These are phyloP conservation scores for Populus euphratica DNA, from an alignment of 345 rosid species.

Conservation along the genomic window DNA sequence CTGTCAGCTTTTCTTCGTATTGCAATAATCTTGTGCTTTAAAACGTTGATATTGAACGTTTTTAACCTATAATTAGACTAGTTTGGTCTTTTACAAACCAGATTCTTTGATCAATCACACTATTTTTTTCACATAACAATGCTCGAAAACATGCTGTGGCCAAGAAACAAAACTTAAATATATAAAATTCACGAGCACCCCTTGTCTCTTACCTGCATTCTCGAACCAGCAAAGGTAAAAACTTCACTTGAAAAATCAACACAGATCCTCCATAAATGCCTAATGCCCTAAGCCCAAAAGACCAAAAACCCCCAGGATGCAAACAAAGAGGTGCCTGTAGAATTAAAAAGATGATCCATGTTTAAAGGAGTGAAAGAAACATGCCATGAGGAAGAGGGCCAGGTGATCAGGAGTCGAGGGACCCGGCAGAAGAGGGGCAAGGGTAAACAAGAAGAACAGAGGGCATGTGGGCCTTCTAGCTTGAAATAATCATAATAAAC, in stretches of 20 bases:
- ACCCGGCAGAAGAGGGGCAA: neutral
- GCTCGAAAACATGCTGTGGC: neutral
- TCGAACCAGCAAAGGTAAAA: neutral
- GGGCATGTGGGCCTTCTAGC: conserved; percentile 9
- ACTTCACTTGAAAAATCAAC: too few relatives aligned
- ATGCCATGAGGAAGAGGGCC: neutral
- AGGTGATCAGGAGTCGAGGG: neutral
- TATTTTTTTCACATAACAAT: too few relatives aligned
- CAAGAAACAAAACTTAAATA: too few relatives aligned
- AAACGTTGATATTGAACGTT: too few relatives aligned
- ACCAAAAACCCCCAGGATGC: neutral
- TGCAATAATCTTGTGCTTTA: too few relatives aligned
- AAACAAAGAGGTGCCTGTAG: neutral
- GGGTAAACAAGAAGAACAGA: neutral
- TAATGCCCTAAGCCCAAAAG: neutral
- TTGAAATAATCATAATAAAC: neutral
- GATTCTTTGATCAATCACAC: too few relatives aligned
- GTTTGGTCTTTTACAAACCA: too few relatives aligned
- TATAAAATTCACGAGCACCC: too few relatives aligned
- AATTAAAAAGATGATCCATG: neutral
- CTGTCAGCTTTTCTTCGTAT: too few relatives aligned
- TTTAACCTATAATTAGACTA: too few relatives aligned
- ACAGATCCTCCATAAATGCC: neutral
- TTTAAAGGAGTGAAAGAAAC: neutral
- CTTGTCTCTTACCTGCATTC: too few relatives aligned